A percentile compares a stretch with the other conserved stretches of the same genome.
Evolutionary conservation across 306 rosid species (phyloP).

Genomic region (Quercus berberidifolia): DNA sequence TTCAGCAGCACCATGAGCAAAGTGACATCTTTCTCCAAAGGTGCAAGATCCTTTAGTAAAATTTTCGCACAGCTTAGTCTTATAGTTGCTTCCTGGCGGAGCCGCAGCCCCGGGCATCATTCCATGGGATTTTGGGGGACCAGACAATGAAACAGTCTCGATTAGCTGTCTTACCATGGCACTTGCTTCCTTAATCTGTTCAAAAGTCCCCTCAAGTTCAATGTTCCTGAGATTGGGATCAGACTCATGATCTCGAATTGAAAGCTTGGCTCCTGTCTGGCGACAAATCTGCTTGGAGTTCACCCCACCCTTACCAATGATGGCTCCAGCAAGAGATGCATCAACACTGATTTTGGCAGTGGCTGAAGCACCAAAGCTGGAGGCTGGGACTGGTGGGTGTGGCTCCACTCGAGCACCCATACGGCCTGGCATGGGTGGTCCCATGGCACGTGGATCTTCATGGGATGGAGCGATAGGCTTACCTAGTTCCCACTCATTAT

Average conservation of each 20-base stretch:
- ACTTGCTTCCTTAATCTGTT: constrained; percentile 87
- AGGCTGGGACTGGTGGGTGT: constrained; percentile 53
- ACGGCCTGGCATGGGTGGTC: constrained; percentile 52
- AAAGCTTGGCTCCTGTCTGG: constrained; percentile 91
- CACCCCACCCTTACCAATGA: constrained; percentile 96
- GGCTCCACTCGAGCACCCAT: constrained; percentile 57
- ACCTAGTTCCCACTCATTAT: constrained; percentile 96
- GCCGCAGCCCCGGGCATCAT: constrained; percentile 41
- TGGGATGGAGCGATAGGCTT: constrained; percentile 49
- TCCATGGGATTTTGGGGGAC: constrained; percentile 50
- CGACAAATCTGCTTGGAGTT: constrained; percentile 96
- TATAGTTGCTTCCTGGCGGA: constrained; percentile 57
- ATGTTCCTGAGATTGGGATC: constrained; percentile 78
- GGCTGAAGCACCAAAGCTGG: constrained; percentile 85
- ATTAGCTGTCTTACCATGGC: constrained; percentile 81
- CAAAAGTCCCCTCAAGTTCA: constrained; percentile 92
- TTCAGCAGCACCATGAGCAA: constrained; percentile 85
- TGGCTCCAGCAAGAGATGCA: constrained; percentile 92
- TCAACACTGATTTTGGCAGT: constrained; percentile 96
- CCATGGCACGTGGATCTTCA: constrained; percentile 61
- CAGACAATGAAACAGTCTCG: constrained; percentile 51
- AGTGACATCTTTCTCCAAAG: constrained; percentile 95
- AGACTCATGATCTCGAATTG: constrained; percentile 85
- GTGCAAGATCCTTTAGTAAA: constrained; percentile 88
- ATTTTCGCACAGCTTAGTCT: constrained; percentile 93